Evolutionary conservation across 2,329 filamentous ascomycete species (phyloP).

Genomic region (Corynespora cassiicola): DNA sequence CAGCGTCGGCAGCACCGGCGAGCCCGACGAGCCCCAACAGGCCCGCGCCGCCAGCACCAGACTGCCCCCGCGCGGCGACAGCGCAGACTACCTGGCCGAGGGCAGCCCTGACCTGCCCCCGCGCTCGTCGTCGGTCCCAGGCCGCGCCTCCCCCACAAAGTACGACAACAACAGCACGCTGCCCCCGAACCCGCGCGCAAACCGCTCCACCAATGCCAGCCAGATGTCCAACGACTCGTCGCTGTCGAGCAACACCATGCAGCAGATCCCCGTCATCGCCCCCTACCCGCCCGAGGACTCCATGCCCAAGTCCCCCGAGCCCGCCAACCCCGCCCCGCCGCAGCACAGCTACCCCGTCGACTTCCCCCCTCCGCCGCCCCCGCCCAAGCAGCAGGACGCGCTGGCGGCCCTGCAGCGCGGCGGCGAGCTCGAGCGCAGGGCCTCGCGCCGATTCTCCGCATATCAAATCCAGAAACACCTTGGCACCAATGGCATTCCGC

Average conservation of each 20-base stretch:
- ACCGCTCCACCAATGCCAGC: constrained; percentile 40
- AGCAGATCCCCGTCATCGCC: constrained; percentile 76
- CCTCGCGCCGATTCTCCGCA: constrained; percentile 90
- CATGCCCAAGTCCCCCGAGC: constrained; percentile 49
- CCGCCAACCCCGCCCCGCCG: no score
- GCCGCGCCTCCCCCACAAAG: constrained; percentile 52
- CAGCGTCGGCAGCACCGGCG: constrained; percentile 39
- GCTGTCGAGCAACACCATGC: constrained; percentile 76
- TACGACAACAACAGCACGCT: constrained; percentile 48
- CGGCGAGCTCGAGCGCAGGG: constrained; percentile 88
- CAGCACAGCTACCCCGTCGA: constrained; percentile 57
- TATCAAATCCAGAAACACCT: constrained; percentile 97
- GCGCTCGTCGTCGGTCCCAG: constrained; percentile 54
- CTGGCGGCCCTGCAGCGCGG: constrained; percentile 89
- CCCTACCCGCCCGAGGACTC: constrained; percentile 71
- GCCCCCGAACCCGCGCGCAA: constrained; percentile 41
- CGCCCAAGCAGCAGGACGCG: constrained; percentile 85
- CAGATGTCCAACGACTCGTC: constrained; percentile 59
- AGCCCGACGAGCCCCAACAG: constrained; percentile 47
- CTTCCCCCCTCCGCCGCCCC: constrained; percentile 77
- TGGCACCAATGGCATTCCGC: constrained; percentile 82
- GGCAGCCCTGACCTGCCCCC: constrained; percentile 54
- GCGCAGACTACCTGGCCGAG: constrained; percentile 41
- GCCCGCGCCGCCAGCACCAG: constrained; percentile 50
- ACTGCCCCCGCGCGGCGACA: constrained; percentile 49